Evolutionary conservation across 352 stramenopile genomes (phyloP), one percentile per base, ranked within the genome.

Genomic region (Phytophthora fragariae): DNA sequence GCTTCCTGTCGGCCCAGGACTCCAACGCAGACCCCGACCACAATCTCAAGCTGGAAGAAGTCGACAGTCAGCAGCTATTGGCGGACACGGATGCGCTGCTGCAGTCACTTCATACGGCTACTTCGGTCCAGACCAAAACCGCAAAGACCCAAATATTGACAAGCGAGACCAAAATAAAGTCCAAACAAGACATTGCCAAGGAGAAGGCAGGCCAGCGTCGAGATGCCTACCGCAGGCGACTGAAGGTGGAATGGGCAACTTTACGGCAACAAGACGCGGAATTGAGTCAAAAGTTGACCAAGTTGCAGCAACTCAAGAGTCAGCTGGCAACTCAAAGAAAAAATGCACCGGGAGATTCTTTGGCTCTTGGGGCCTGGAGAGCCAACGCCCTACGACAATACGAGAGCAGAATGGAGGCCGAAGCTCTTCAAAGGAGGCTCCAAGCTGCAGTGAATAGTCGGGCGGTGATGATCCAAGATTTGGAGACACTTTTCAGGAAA

Each of bases 191-290:
- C 7, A 35, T 60, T 7, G 61, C 63, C 8, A 74, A 55, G 57
- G 29, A 64, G 39, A 71, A 73, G 52, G 72, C 72, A 0, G 72
- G 67, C 11, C 55, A 69, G 8, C 62, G 72, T 27, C 62, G 65
- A 57, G 72, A 83, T 24, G 63, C 67, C 19, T 80, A 81, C 29
- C 76, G 76, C n/a, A 59, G 63, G 17, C 68, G 71, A 1, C 71
- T 76, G 10, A 81, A 83, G 52, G 49, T 12, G 7, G 76, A 83
- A 62, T 60, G 75, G 69, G 61, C 62, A 41, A 73, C 63, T 44
- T 62, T 83, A 54, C 62, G 73, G 0, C 14, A 58, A 24, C 44
- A 74, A 31, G 60, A 75, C 46, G 56, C 1, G 1, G 65, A 70
- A 27, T 60, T 83, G 41, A 76, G 59, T 31, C 12, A 61, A 21